A percentile compares a stretch with the other conserved stretches of the same genome.
These are phyloP conservation scores for Podosphaera leucotricha DNA, from an alignment of 2,329 filamentous ascomycete species.

Conservation along the genomic window DNA sequence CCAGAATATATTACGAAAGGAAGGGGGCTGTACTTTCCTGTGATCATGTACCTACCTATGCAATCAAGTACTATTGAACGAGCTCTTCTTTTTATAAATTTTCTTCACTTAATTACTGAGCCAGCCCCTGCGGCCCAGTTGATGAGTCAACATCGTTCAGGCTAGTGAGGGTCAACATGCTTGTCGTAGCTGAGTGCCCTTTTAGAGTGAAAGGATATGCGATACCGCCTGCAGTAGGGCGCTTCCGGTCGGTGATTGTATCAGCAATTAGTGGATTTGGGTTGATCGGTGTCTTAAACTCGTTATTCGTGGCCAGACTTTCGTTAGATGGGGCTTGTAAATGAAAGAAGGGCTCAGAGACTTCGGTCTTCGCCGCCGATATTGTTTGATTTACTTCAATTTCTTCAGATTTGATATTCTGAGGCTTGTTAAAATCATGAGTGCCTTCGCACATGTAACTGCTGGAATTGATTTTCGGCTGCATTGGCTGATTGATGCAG, in stretches of 20 bases:
- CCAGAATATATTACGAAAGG: too few species aligned
- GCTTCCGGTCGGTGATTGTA: conserved; percentile 27
- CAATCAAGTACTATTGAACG: too few species aligned
- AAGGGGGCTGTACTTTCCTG: too few species aligned
- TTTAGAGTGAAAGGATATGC: conserved; percentile 51
- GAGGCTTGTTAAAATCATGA: conserved; percentile 9
- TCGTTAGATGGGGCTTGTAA: conserved; percentile 4
- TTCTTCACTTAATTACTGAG: neutral
- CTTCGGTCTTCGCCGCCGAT: neutral
- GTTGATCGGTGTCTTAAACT: conserved; percentile 5
- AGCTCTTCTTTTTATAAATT: neutral
- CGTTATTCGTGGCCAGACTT: conserved; percentile 4
- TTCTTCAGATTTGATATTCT: conserved; percentile 18
- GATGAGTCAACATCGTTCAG: conserved; percentile 8
- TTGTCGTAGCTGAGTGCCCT: conserved; percentile 33
- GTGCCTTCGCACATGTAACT: conserved; percentile 4
- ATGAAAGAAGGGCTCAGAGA: conserved; percentile 4
- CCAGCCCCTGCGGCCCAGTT: neutral
- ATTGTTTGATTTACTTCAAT: conserved; percentile 18
- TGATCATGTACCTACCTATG: too few species aligned
- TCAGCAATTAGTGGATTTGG: conserved; percentile 12
- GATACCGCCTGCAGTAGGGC: conserved; percentile 43
- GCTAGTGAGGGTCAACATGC: conserved; percentile 39
- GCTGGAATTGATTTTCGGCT: conserved; percentile 7
- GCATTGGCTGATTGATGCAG: conserved; percentile 18